Evolutionary conservation across 225 moss, liverwort and hornwort genomes (phyloP).

Genomic region (Antitrichia curtipendula): DNA sequence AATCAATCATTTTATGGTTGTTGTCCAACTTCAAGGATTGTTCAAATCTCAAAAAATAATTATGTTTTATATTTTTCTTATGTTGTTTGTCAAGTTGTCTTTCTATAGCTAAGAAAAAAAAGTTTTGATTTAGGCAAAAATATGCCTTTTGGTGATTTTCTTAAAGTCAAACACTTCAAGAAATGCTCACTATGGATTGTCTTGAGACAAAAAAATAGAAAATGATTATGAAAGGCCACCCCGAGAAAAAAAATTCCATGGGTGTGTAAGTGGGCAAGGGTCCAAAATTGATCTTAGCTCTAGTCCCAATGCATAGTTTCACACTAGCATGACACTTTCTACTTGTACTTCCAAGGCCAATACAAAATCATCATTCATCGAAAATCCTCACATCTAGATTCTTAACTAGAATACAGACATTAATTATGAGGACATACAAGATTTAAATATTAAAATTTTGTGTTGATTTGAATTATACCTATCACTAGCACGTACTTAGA

Average conservation of each 20-base stretch:
- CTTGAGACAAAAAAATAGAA: background rate
- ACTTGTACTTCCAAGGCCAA: background rate
- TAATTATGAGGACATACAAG: background rate
- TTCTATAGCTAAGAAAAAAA: background rate
- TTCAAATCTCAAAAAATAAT: background rate
- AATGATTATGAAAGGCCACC: background rate
- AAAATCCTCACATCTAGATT: background rate
- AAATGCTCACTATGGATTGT: accelerated
- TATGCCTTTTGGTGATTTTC: background rate
- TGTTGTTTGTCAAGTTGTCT: background rate
- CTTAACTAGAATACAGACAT: background rate
- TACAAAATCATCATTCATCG: background rate
- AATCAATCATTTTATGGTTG: background rate
- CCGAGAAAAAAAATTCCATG: background rate
- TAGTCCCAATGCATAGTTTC: background rate
- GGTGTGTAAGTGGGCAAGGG: accelerated
- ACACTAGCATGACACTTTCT: background rate
- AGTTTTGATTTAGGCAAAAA: background rate
- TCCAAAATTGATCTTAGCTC: background rate
- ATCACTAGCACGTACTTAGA: background rate
- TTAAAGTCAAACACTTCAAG: background rate
- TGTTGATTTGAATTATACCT: background rate
- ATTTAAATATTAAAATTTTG: background rate
- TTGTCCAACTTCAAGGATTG: background rate
- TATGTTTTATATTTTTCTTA: background rate